phyloP scores from a whole-genome alignment of 768 basidiomycete genomes.

The Gloeopeniophorella convolvens region DNA sequence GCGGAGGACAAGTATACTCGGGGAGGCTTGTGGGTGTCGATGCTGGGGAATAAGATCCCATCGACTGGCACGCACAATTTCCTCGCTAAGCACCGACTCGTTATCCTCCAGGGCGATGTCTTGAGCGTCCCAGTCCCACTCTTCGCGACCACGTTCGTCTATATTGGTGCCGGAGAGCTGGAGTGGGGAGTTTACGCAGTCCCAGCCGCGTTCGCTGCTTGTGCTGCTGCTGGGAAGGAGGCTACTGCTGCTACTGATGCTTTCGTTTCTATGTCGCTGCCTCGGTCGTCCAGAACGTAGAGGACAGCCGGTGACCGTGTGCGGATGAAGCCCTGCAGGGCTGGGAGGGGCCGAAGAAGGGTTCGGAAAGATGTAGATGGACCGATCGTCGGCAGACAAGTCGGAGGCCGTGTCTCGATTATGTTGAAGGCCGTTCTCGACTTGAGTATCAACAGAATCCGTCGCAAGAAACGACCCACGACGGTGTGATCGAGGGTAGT shows the following conservation, averaged over 20 bases:
- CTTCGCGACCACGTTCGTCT: neutral
- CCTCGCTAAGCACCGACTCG: neutral
- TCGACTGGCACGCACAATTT: neutral
- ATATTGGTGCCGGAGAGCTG: neutral
- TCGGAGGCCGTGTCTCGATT: neutral
- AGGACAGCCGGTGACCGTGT: too few relatives aligned
- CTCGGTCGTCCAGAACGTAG: too few relatives aligned
- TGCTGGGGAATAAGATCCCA: neutral
- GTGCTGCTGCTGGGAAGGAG: too few relatives aligned
- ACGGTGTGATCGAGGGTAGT: neutral
- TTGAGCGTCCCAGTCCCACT: neutral
- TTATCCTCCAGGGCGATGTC: neutral
- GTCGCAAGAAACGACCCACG: too few relatives aligned
- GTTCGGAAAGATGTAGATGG: constrained; percentile 8
- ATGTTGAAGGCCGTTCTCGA: neutral
- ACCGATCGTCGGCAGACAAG: neutral
- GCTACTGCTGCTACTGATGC: too few relatives aligned
- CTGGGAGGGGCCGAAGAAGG: neutral
- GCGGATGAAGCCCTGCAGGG: too few relatives aligned
- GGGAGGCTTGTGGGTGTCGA: neutral
- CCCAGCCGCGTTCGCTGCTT: neutral
- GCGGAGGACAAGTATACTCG: neutral
- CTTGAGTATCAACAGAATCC: too few relatives aligned
- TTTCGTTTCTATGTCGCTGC: too few relatives aligned
- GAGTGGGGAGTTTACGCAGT: neutral